Percentiles rank a stretch among this genome's conserved stretches.
Evolutionary conservation across 805 yeast genomes (phyloP).

Genomic region (Ogataea chonburiensis): DNA sequence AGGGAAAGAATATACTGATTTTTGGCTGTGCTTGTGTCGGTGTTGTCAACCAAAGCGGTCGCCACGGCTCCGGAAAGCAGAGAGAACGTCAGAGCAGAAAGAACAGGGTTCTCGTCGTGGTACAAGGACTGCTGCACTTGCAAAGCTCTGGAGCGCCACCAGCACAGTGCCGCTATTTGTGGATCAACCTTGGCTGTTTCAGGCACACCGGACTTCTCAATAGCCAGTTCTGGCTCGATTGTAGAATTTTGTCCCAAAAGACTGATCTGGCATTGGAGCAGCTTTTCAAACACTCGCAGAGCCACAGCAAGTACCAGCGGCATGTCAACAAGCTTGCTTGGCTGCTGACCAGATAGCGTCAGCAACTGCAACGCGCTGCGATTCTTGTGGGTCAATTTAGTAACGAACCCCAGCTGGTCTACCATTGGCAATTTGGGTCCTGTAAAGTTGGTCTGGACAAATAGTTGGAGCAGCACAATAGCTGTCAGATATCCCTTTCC

Average conservation of each 20-base stretch:
- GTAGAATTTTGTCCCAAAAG: constrained; percentile 8
- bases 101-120: constrained; percentile 52
- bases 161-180: constrained; percentile 48
- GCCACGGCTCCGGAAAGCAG: constrained; percentile 38
- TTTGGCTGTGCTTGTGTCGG: constrained; percentile 29
- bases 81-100: constrained; percentile 42
- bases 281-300: constrained; percentile 42
- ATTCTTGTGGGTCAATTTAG: constrained; percentile 16
- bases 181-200: constrained; percentile 22
- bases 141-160: constrained; percentile 78
- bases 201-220: constrained; percentile 21
- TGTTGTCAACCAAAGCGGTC: constrained; percentile 34
- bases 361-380: constrained; percentile 16
- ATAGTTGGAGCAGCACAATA: constrained; percentile 62
- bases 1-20: constrained; percentile 41
- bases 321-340: constrained; percentile 58
- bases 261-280: constrained; percentile 34
- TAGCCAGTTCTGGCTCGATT: constrained; percentile 24
- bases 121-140: constrained; percentile 63
- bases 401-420: constrained; percentile 19
- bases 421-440: constrained; percentile 64
- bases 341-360: constrained; percentile 54
- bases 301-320: constrained; percentile 47
- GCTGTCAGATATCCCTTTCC: constrained; percentile 38
- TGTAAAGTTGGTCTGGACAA: constrained; percentile 74